Conservation (phyloP, 2,329 filamentous ascomycete species). For the Curvularia spicifera region DNA sequence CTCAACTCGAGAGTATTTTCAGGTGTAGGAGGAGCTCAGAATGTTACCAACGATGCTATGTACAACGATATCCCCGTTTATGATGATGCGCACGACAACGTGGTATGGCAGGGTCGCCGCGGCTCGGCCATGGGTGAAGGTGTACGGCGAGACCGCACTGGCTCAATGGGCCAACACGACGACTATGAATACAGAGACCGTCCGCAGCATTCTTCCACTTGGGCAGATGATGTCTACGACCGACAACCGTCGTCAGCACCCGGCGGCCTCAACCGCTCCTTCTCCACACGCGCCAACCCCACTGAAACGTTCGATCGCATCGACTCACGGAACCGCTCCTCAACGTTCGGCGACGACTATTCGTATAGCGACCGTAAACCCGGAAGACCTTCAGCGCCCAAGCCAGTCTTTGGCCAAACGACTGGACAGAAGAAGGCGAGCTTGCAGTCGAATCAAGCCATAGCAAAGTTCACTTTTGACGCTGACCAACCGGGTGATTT, state of each 20-base stretch:
- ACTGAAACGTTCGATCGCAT: conserved; percentile 59
- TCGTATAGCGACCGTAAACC: conserved; percentile 68
- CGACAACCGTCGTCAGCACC: conserved; percentile 50
- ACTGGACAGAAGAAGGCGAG: conserved; percentile 53
- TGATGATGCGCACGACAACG: conserved; percentile 79
- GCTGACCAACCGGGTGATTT: conserved; percentile 91
- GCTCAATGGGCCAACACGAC: conserved; percentile 44
- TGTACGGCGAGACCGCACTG: conserved; percentile 58
- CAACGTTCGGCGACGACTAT: conserved; percentile 57
- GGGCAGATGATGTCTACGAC: conserved; percentile 79
- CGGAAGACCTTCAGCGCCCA: conserved; percentile 81
- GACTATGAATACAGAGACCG: conserved; percentile 61
- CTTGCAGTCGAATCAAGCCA: conserved; percentile 74
- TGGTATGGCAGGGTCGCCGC: conserved; percentile 79
- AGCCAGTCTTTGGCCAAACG: conserved; percentile 75
- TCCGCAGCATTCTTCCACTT: conserved; percentile 70
- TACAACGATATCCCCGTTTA: conserved; percentile 96
- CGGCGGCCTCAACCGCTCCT: conserved; percentile 54
- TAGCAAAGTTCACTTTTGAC: conserved; percentile 93
- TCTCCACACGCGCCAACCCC: conserved; percentile 58
- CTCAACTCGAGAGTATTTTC: conserved; percentile 86
- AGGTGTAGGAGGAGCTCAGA: conserved; percentile 60
- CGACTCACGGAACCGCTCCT: conserved; percentile 48
- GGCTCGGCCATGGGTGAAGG: conserved; percentile 76
- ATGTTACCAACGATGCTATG: conserved; percentile 40